Evolutionary conservation across 2,329 filamentous ascomycete genomes (phyloP), one percentile per base, ranked within the genome.

Genomic region (Zymoseptoria pseudotritici): DNA sequence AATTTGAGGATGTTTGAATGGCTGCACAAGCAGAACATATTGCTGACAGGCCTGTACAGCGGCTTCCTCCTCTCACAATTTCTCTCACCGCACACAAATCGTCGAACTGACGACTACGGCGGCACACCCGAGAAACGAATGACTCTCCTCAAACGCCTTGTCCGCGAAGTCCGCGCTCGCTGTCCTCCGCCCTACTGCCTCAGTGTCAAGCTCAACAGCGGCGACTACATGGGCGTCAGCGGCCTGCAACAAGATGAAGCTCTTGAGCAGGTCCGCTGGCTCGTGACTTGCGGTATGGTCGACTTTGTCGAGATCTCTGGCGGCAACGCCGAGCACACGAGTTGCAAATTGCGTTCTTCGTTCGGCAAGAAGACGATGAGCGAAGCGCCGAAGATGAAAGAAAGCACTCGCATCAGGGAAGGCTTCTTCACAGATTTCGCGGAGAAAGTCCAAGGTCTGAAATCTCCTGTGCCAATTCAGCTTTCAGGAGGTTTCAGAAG

Each of bases 261-360:
- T 42, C 73, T 88, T 49, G 79, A 82, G 59, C 86, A 89, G 67
- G 75, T 87, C 9, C 71, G 75, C n/a, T 68, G 76, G 19, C 78
- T 86, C 4, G 71, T 72, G 0, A 74, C 73, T 4, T 77, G 76
- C 49, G 81, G 75, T 4, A 63, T 65, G 61, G 73, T 89, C 1
- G 87, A 90, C 71, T 89, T 88, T 64, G 73, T 90, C 1, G 86
- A 90, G 71, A 79, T 90, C 24, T 84, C 81, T 19, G 87, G 87
- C 0, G 86, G 87, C 0, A 81, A 63, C 56, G 65, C 63, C 22
- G 63, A 70, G 58, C 55, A 66, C 11, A 67, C 65, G 52, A 63
- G 57, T 7, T 65, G 59, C 8, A 62, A 63, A 8, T 54, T 71
- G 29, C 66, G 62, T 56, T 63, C 57, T 53, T 63, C 57, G 5